Conservation (phyloP, 202 grass and related monocot genomes). For the Cymbopogon flexuosus region DNA sequence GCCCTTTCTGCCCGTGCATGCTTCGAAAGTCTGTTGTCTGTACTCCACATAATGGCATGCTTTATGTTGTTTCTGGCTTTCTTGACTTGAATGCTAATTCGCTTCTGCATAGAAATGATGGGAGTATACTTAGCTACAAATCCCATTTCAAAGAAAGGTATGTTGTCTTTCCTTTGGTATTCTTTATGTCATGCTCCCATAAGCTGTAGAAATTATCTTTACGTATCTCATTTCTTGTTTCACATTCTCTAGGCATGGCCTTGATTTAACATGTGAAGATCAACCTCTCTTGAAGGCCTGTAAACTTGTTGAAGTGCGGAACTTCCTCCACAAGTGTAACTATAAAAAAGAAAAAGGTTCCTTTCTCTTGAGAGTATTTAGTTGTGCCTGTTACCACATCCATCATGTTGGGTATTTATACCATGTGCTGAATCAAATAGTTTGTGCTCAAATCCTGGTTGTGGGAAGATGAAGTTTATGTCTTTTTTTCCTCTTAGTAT, state of each 20-base stretch:
- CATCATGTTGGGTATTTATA: neutral
- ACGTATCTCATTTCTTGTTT: conserved; percentile 5
- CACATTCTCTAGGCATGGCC: conserved; percentile 41
- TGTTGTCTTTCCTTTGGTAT: neutral
- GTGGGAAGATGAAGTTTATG: neutral
- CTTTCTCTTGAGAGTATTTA: conserved; percentile 3
- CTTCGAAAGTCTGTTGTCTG: conserved; percentile 52
- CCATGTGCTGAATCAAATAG: neutral
- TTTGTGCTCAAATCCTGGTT: neutral
- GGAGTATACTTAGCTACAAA: conserved; percentile 49
- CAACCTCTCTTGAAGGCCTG: conserved; percentile 44
- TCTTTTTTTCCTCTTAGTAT: neutral
- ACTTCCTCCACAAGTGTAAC: conserved; percentile 40
- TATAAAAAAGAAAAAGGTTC: conserved; percentile 47
- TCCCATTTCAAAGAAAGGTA: conserved; percentile 57
- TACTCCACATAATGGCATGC: conserved; percentile 48
- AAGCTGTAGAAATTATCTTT: neutral
- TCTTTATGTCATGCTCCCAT: neutral
- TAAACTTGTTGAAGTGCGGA: conserved; percentile 38
- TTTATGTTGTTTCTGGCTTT: conserved; percentile 58
- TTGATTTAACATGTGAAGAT: conserved; percentile 48
- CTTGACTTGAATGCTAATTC: conserved; percentile 54
- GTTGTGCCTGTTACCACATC: neutral
- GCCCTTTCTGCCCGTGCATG: conserved; percentile 38
- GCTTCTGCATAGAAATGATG: conserved; percentile 8